Evolutionary conservation across 208 protist genomes (phyloP).

Genomic region (Entamoeba histolytica): DNA sequence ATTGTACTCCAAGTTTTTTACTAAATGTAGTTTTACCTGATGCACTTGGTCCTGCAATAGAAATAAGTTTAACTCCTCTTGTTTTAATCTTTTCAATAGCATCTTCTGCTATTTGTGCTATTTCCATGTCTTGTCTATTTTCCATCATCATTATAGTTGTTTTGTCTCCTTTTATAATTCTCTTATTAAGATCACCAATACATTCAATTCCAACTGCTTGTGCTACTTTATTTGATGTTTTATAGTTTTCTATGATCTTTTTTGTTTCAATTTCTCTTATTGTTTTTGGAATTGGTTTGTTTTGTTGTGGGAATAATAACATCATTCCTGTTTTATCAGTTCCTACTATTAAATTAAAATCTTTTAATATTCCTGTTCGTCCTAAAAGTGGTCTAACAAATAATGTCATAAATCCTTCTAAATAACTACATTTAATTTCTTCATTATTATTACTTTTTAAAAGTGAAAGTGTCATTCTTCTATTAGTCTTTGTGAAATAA

Average conservation of each 20-base stretch:
- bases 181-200: not conserved
- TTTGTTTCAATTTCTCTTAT: conserved; percentile 8
- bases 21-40: conserved; percentile 41
- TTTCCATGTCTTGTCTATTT: conserved; percentile 15
- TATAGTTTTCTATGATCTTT: conserved; percentile 1
- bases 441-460: conserved; percentile 1
- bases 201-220: not conserved
- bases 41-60: conserved; percentile 35
- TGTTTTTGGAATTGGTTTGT: not conserved
- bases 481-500: not conserved
- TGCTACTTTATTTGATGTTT: not conserved
- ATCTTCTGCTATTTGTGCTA: conserved; percentile 1
- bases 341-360: not conserved
- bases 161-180: not conserved
- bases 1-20: conserved; percentile 23
- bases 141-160: conserved; percentile 25
- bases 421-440: not conserved
- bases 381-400: conserved; percentile 1
- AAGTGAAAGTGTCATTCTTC: not conserved
- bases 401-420: conserved; percentile 10
- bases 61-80: conserved; percentile 15
- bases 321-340: conserved; percentile 7
- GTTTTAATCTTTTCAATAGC: not conserved
- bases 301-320: conserved; percentile 1
- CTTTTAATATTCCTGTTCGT: not conserved